Evolutionary conservation across 148 eudicot species (phyloP), one percentile per base, ranked within the genome.

Genomic region (Salicornia ramosissima): DNA sequence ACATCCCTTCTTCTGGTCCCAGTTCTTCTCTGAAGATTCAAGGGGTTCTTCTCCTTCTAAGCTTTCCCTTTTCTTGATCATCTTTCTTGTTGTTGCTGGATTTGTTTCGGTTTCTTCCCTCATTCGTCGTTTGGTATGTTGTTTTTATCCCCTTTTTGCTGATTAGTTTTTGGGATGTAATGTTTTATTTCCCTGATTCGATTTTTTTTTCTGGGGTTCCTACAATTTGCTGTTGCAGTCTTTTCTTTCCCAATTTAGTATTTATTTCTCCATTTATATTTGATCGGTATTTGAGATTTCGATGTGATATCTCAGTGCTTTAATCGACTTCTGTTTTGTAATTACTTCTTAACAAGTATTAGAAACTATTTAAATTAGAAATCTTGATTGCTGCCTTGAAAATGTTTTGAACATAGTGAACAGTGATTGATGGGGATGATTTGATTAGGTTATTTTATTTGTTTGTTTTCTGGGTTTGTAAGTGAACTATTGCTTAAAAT

Each of bases 71-170:
- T 62, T 82, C 49, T 43, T 86, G 28, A 74, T 90, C 52, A 52
- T 82, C 62, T 70, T 72, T 19, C 69, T 92, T 51, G 77, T 78
- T 45, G 61, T 88, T 39, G 83, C 79, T 43, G 91, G 79, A 53
- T 80, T 84, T 55, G 68, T 85, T 50, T 72, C 88, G 0, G 64
- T 85, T 77, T 85, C 85, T 72, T 86, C 91, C 29, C 58, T 92
- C 45, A 74, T 92, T 36, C 77, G 74, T 68, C 86, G 91, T 68
- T 71, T 88, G 85, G 98, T 92, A 73, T 71, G 86, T 54, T 39
- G 10, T 29, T 63, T 15, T 57, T 11, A 4, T 3, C 40, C 40
- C 8, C 40, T 26, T 14, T 56, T 30, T 15, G n/a, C 68, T 60
- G 7, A 10, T 39, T 24, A 0, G 6, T 3, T 31, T 36, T 51